Base-by-base conservation (phyloP, 2,329 filamentous ascomycete species). In the Trichoderma pleuroti region DNA sequence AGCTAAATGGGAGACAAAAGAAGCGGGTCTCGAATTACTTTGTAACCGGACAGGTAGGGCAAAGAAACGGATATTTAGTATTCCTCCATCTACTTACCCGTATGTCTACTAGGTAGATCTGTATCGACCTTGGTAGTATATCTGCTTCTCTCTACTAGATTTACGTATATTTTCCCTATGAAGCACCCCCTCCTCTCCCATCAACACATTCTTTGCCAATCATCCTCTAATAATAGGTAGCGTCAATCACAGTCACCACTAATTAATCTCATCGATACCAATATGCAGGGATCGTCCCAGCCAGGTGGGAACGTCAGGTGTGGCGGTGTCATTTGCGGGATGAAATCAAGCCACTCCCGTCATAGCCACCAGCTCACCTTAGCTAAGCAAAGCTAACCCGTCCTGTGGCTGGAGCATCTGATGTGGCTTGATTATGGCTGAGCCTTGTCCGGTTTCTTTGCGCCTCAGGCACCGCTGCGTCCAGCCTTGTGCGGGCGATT, bases 401-500 rank as follows among this genome's bases (percentile, higher is more conserved):
- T 21, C 26, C 21, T 24, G 63, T 66, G 56, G 65, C 65, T 60
- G 2, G 3, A 49, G n/a, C 26, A 49, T 8, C 5, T 32, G 1
- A 3, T 73, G 74, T 73, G 73, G 70, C 72, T 71, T 49, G 54
- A 9, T 10, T 59, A 30, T 59, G 56, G 56, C 56, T 59, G 18
- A 21, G 56, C 56, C 46, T 52, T 21, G 30, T 12, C 5, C 21
- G 10, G 4, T 24, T 39, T 34, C 5, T 76, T 69, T 14, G 60
- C 68, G 74, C 78, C 78, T 80, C 74, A 80, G 78, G 78, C 78
- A 80, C 26, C 63, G 16, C 57, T 24, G 46, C 18, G 62, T 71
- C 74, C 74, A 77, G 77, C 77, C 76, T 78, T 73, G 76, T 72
- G 68, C 62, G 68, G 72, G 59, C 60, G 70, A 74, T 72, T 70